Evolutionary conservation across 768 basidiomycete genomes (phyloP), one percentile per base, ranked within the genome.

Genomic region (Xanthoconium purpureum): DNA sequence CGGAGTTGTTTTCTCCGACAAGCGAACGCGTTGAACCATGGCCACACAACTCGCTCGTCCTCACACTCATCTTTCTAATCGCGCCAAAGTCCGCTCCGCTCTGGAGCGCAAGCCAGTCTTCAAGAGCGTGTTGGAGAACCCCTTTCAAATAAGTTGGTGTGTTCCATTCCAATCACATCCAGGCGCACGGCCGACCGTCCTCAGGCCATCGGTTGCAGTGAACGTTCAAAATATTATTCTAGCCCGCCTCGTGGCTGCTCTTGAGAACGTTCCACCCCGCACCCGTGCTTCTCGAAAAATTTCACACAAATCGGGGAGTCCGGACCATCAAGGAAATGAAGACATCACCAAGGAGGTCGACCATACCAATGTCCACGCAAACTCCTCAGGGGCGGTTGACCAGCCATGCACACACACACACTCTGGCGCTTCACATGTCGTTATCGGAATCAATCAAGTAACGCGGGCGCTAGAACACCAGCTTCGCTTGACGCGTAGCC

Each of bases 391-490:
- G 14, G 37, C 40, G 15, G 35, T 32, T 11, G 43, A 42, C 11
- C 59, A 5, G 7, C 12, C 17, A 8, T 33, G 30, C 18, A 10
- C n/a, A 7, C 20, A 43, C 35, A 47, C 11, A 5, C 28, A 15
- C 14, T 24, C 39, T 11, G 37, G 42, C 24, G 47, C 45, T n/a
- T 42, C 54, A 17, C 81, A 86, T 66, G 56, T 87, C 35, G 68
- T 76, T 11, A 65, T 85, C 46, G 92, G 92, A n/a, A 86, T 94
- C 57, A 94, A 94, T 63, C 76, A 83, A 63, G 88, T 94, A 14
- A 91, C 91, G 1, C 86, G 82, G 67, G 75, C 77, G 30, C 76
- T 95, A 13, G 92, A 95, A 69, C 60, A 47, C 2, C 83, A 88
- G 62, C 73, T 81, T 67, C 57, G 63, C 57, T 53, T 69, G 61